Base-by-base conservation (phyloP, 805 yeast species). In the Wickerhamiella alocasiicola region DNA sequence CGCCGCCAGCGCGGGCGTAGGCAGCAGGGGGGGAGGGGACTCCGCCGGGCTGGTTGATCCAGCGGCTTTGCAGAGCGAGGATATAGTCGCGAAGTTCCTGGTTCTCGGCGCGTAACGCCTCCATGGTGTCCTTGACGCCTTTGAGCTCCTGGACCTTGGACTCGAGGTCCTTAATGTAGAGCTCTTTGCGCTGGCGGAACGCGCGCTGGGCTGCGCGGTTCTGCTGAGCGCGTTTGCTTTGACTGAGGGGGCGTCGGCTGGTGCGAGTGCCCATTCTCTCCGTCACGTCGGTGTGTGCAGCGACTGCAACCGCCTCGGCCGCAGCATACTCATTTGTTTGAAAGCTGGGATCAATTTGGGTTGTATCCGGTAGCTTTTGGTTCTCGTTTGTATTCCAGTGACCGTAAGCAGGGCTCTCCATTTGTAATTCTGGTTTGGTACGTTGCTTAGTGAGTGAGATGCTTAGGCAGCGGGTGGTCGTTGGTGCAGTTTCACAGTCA, bases 121-220 rank as follows among this genome's bases (percentile, higher is more conserved):
- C 80, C 48, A 82, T 70, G 26, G 77, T 72, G 48, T 73, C 74
- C 53, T 74, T 71, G 49, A 81, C 63, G 11, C 63, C 64, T 46
- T 72, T 74, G 43, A 74, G 74, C 50, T 76, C 77, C 33, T 68
- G 65, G 7, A 81, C 81, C 54, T 77, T 76, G 27, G 64, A 59
- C 61, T 85, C 95, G 43, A 87, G 66, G 36, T 82, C 88, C 57
- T 76, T 79, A 48, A 85, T 75, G 53, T 82, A 77, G 43, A 72
- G 70, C 52, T 84, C 94, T 55, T 81, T 78, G 46, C 95, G 70
- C 55, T 76, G 77, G 55, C 96, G 71, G 63, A 85, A 87, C 6
- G 95, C 94, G 50, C 82, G 74, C 62, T 87, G 96, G 4, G 96
- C 95, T 45, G 74, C 76, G 55, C 96, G 68, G 64, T 87, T 87